These are phyloP conservation scores for Leptographium radiaticola DNA, from an alignment of 2,329 filamentous ascomycete genomes.

Conservation along the genomic window DNA sequence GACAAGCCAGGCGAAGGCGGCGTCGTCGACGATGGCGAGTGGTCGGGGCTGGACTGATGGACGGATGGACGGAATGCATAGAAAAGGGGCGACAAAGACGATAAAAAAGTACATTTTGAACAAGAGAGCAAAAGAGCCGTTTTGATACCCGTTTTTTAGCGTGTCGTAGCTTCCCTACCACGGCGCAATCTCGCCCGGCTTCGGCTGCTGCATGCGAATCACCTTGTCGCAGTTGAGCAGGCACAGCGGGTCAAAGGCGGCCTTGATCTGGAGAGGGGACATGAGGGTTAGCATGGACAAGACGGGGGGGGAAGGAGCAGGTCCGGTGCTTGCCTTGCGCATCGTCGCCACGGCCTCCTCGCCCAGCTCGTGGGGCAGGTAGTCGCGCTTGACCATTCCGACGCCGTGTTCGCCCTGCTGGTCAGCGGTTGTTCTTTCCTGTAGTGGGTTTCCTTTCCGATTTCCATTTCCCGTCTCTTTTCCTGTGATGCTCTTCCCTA, in stretches of 20 bases:
- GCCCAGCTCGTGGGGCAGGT: slow-evolving; percentile 66
- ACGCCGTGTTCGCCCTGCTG: slow-evolving; percentile 65
- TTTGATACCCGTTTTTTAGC: background rate
- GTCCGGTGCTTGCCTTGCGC: slow-evolving; percentile 50
- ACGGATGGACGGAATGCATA: slow-evolving; percentile 13
- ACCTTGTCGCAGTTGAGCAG: slow-evolving; percentile 60
- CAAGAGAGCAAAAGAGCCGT: background rate
- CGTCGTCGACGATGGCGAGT: slow-evolving; percentile 12
- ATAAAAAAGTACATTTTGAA: background rate
- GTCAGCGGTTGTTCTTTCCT: background rate
- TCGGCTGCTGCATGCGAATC: slow-evolving; percentile 44
- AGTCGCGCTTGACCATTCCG: slow-evolving; percentile 73
- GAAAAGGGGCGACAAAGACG: background rate
- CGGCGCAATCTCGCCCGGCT: slow-evolving; percentile 30
- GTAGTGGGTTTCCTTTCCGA: no score
- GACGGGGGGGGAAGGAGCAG: slow-evolving; percentile 5
- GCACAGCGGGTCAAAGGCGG: slow-evolving; percentile 64
- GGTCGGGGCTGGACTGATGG: slow-evolving; percentile 18
- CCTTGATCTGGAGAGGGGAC: slow-evolving; percentile 43
- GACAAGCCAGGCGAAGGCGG: background rate
- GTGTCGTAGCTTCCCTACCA: slow-evolving; percentile 21
- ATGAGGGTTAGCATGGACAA: background rate
- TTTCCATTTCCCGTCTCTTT: background rate
- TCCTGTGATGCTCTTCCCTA: no score
- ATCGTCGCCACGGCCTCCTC: slow-evolving; percentile 65